Base-by-base conservation (phyloP, 192 early-diverging fungal genomes). In the Lunasporangiospora selenospora region DNA sequence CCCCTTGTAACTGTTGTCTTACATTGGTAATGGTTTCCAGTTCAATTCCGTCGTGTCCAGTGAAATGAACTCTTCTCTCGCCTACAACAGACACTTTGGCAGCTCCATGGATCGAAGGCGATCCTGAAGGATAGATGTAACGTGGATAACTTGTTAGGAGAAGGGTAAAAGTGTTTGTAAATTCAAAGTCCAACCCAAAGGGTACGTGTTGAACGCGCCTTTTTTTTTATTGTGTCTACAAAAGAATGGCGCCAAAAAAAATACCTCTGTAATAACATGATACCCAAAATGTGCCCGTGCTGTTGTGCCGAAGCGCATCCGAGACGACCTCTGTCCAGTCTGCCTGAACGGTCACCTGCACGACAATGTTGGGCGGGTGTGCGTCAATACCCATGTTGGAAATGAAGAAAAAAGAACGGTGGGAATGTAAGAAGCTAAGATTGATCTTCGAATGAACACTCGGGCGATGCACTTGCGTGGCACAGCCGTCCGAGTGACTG, bases 281-380 rank as follows among this genome's bases (percentile, higher is more conserved):
- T 9, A 85, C 60, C 83, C 83, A 85, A 44, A 85, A 85, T 13
- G 67, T 40, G 6, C 70, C 80, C 3, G 71, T 50, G 15, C 46
- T 49, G 41, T 54, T 62, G 29, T 49, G 75, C 46, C 57, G 55
- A 29, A 63, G 37, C 3, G 78, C 76, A 21, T 85, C 83, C 9
- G 65, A 30, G 18, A 80, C 54, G 13, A 81, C 78, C 12, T 73
- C 67, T 19, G 75, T 65, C 83, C 83, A 85, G 54, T 85, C 83
- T 4, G 78, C 53, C 50, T 85, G 83, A 3, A 85, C 78, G 2
- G 80, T 80, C 29, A 82, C 65, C 45, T 67, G 75, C 4, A 73
- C 55, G 13, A 73, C 19, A 18, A 49, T 18, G 11, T 42, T 58
- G 3, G 69, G 69, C 6, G 40, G 18, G 27, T 21, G 44, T 40